Conservation (phyloP, 345 rosid genomes). For the Aegle marmelos region DNA sequence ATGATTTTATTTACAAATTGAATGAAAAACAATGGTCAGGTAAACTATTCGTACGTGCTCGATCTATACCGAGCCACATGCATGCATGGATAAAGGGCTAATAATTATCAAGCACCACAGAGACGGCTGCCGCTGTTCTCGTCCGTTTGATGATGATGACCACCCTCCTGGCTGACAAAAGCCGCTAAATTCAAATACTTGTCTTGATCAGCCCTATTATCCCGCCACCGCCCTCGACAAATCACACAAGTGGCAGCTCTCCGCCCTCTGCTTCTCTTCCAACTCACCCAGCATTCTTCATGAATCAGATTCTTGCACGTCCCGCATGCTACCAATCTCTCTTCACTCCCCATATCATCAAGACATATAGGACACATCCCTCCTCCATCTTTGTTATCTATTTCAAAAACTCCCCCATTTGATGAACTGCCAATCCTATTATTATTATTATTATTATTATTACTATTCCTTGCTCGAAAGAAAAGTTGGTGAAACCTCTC, state of each 20-base stretch:
- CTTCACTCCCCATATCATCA: slow-evolving; percentile 51
- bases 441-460: background rate
- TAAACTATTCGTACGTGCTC: background rate
- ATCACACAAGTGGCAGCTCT: slow-evolving; percentile 64
- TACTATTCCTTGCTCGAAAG: slow-evolving; percentile 19
- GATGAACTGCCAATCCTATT: background rate
- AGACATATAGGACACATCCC: slow-evolving; percentile 64
- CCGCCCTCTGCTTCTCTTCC: slow-evolving; percentile 80
- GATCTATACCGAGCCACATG: too few species aligned
- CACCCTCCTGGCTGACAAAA: slow-evolving; percentile 34
- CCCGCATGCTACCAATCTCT: slow-evolving; percentile 48
- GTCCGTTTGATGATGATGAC: background rate
- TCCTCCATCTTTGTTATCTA: slow-evolving; percentile 32
- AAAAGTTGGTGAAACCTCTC: slow-evolving; percentile 62
- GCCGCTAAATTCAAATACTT: slow-evolving; percentile 73
- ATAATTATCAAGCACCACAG: slow-evolving; percentile 10
- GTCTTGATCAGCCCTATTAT: slow-evolving; percentile 21
- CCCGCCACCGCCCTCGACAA: slow-evolving; percentile 81
- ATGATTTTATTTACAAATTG: background rate
- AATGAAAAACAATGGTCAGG: background rate
- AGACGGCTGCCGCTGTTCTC: slow-evolving; percentile 2
- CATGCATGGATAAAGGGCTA: background rate
- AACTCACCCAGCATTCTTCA: slow-evolving; percentile 69
- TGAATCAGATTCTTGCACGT: slow-evolving; percentile 73
- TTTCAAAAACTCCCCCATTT: slow-evolving; percentile 1